Evolutionary conservation across 345 rosid genomes (phyloP), one percentile per base, ranked within the genome.

Genomic region (Salix exigua): DNA sequence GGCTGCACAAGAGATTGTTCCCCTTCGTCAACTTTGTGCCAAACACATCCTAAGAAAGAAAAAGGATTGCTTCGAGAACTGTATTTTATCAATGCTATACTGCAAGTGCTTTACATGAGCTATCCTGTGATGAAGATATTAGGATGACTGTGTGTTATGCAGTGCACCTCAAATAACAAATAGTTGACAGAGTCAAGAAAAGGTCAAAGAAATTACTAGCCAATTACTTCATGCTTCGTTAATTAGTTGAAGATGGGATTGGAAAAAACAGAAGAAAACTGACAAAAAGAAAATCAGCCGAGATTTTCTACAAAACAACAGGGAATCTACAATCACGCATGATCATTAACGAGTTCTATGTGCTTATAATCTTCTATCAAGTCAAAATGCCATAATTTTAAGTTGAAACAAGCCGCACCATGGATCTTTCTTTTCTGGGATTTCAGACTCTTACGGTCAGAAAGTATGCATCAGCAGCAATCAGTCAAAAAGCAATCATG

Each of bases 371-470:
- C 74, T 16, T 66, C 23, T 68, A 40, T 5, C 18, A 68, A 14
- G 78, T 77, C 80, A 64, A 48, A 68, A 66, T 33, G 38, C 65
- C 68, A 72, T 73, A 53, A 82, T 76, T 62, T 55, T 78, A 69
- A 50, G 50, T 55, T 55, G 72, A 68, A 77, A 70, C 23, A 63
- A 58, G 18, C 65, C 6, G 14, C 63, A 48, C 16, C 68, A 72
- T 62, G 16, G 23, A 23, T 19, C 66, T 46, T 46, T 17, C 40
- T 66, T 67, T 33, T n/a, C 17, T 66, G 53, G 58, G 37, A 53
- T 68, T 68, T 55, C 73, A 38, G 25, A 46, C 44, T 37, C 51
- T 6, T 26, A 26, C 35, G 72, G 35, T 16, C 53, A 23, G 16
- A 66, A 66, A 5, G 37, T 28, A 44, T 64, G 74, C 46, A 63